These are phyloP conservation scores for Tardiomyces blankii DNA, from an alignment of 1,139 yeast species.

Conservation along the genomic window DNA sequence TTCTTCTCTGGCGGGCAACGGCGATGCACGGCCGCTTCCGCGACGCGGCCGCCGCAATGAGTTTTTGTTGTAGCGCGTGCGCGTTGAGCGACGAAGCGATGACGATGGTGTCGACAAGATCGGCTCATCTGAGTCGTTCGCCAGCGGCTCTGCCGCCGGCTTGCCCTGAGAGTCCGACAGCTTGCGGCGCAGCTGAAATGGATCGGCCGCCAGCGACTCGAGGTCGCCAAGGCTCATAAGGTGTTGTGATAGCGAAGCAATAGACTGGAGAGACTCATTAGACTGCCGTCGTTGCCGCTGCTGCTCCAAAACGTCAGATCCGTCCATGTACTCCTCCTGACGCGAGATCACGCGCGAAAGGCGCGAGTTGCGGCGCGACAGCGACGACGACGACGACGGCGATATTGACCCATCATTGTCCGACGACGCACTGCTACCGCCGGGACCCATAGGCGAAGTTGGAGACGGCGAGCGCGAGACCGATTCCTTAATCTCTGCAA, in stretches of 20 bases:
- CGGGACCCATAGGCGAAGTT: neutral
- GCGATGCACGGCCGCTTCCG: neutral
- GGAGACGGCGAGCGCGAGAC: conserved; percentile 2
- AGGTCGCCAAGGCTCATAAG: conserved; percentile 23
- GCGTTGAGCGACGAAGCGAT: conserved; percentile 19
- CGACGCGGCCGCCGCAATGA: conserved; percentile 5
- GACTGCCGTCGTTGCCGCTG: conserved; percentile 9
- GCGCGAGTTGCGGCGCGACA: conserved; percentile 24
- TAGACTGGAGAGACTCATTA: conserved; percentile 13
- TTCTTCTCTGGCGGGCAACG: neutral
- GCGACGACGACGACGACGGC: conserved; percentile 2
- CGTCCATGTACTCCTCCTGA: conserved; percentile 28
- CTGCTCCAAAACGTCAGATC: conserved; percentile 27
- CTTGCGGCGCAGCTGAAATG: conserved; percentile 21
- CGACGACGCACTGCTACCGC: neutral
- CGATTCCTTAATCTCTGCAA: conserved; percentile 52
- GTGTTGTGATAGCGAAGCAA: conserved; percentile 14
- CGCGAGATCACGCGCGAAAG: conserved; percentile 27
- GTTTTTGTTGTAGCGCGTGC: conserved; percentile 18
- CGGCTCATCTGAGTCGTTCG: conserved; percentile 20
- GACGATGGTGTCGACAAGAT: conserved; percentile 19
- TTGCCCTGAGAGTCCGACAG: conserved; percentile 4
- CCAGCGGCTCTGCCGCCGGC: conserved; percentile 10
- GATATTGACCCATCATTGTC: conserved; percentile 5
- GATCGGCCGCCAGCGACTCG: conserved; percentile 24